Evolutionary conservation across 495 filamentous ascomycete genomes (phyloP).

Genomic region (Neurospora pannonica): DNA sequence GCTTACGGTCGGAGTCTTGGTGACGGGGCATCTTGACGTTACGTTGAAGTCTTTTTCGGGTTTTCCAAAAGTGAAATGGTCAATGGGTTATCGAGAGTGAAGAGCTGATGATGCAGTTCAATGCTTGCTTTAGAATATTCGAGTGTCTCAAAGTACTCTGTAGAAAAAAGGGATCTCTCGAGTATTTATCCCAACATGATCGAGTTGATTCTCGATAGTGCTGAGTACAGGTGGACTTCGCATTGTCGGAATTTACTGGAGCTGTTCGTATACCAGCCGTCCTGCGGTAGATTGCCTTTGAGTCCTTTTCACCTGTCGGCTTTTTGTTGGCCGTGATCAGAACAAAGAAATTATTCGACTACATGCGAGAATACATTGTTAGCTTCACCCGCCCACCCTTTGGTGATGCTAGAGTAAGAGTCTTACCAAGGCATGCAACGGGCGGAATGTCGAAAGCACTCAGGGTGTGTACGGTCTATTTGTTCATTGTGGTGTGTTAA

Average conservation of each 20-base stretch:
- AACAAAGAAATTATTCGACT: neutral
- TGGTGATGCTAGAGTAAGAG: neutral
- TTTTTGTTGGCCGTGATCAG: neutral
- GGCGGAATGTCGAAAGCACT: neutral
- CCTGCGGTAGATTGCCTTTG: neutral
- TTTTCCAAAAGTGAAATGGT: neutral
- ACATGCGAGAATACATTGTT: neutral
- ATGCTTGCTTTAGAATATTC: neutral
- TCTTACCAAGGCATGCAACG: neutral
- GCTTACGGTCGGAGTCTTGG: neutral
- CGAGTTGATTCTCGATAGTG: neutral
- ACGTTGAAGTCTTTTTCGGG: neutral
- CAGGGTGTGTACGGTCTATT: too few relatives aligned
- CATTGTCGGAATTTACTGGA: neutral
- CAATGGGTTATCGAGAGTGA: neutral
- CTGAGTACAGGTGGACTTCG: neutral
- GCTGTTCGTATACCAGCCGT: neutral
- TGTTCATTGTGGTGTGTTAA: neutral
- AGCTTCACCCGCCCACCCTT: neutral
- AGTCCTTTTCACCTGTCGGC: neutral
- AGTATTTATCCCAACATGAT: neutral
- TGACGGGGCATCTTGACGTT: neutral
- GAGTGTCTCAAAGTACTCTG: neutral
- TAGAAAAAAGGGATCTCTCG: neutral
- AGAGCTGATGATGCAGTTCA: neutral